A percentile compares a stretch with the other conserved stretches of the same genome.
Conservation (phyloP, 371 early-diverging fungal species). For the Syncephalastrum monosporum region DNA sequence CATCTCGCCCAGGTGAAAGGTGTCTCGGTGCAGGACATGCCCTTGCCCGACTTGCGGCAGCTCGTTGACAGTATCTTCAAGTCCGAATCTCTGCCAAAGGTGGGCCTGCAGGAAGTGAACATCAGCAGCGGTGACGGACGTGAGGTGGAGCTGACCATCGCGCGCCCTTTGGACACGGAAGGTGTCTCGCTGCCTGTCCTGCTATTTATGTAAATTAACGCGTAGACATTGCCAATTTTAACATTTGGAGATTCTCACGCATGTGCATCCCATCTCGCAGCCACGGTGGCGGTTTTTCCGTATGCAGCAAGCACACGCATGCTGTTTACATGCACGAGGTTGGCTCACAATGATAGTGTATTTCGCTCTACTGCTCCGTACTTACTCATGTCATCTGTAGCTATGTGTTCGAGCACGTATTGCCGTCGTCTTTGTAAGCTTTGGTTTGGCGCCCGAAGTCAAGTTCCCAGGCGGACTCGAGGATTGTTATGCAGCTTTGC, state of each 20-base stretch:
- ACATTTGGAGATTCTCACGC: neutral
- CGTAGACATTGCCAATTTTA: neutral
- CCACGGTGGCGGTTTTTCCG: conserved; percentile 6
- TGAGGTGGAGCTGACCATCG: neutral
- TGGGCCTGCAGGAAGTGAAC: neutral
- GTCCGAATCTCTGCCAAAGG: neutral
- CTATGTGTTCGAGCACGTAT: conserved; percentile 7
- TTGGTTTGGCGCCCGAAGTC: conserved; percentile 22
- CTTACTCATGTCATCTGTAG: neutral
- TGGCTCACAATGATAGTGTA: neutral
- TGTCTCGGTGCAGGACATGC: neutral
- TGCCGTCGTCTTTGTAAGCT: conserved; percentile 20
- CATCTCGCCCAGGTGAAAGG: conserved; percentile 1
- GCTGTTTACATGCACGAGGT: conserved; percentile 7
- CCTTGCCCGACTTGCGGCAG: conserved; percentile 4
- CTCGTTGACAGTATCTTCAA: neutral
- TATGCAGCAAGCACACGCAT: conserved; percentile 10
- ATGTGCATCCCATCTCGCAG: neutral
- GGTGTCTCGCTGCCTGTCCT: conserved; percentile 7
- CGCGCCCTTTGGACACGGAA: conserved; percentile 10
- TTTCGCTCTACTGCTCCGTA: neutral
- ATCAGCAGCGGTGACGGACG: conserved; percentile 2
- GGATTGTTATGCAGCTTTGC: conserved; percentile 21
- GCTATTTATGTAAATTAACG: conserved; percentile 7
- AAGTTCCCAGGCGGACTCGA: conserved; percentile 25